Conservation (phyloP, 164 flowering plant species). For the Annona cherimola region DNA sequence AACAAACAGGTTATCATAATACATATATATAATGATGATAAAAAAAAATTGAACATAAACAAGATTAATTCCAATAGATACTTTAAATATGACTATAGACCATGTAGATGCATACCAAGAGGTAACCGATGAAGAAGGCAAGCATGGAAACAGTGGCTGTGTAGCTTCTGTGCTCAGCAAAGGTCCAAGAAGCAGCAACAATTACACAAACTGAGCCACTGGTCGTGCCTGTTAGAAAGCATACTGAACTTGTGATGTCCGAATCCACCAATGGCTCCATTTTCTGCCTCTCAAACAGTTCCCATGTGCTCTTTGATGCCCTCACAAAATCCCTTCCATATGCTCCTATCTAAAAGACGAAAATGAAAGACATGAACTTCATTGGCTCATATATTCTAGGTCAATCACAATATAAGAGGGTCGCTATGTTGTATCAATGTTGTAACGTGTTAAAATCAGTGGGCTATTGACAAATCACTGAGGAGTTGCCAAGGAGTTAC, state of each 20-base stretch:
- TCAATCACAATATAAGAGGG: too few species aligned
- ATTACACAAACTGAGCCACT: conserved; percentile 83
- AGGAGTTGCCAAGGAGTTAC: too few species aligned
- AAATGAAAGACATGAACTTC: background rate
- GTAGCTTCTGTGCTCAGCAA: conserved; percentile 38
- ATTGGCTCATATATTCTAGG: too few species aligned
- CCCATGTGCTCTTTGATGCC: conserved; percentile 91
- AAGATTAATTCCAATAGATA: background rate
- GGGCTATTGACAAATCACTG: too few species aligned
- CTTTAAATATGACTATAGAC: background rate
- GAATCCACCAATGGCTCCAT: conserved; percentile 72
- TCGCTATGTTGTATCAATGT: too few species aligned
- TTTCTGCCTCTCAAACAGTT: conserved; percentile 42
- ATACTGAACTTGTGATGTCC: conserved; percentile 76
- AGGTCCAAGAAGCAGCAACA: conserved; percentile 71
- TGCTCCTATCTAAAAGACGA: conserved; percentile 54
- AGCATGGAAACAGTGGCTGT: conserved; percentile 71
- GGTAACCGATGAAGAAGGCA: conserved; percentile 80
- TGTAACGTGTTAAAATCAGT: too few species aligned
- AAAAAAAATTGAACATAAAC: background rate
- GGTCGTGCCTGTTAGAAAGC: conserved; percentile 83
- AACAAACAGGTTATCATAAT: too few species aligned
- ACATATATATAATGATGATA: too few species aligned
- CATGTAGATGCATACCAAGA: conserved; percentile 48
- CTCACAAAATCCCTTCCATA: conserved; percentile 77